Percentiles rank a stretch among this genome's conserved stretches.
phyloP scores from a whole-genome alignment of 352 stramenopile genomes.

The Phytopythium cucurbitacearum region DNA sequence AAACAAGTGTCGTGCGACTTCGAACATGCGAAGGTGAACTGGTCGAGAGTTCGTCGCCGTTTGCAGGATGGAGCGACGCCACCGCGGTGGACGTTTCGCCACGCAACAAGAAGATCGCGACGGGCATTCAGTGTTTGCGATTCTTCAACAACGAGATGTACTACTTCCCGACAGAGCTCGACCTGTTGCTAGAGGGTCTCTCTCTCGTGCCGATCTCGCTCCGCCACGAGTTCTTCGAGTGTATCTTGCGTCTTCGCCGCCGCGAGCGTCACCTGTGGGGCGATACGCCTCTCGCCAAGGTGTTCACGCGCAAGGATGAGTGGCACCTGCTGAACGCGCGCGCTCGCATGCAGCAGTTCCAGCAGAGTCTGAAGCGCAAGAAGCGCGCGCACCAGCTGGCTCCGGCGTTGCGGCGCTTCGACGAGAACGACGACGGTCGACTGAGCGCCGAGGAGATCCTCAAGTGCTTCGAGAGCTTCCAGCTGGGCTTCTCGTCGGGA shows the following conservation, averaged over 20 bases:
- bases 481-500: conserved; percentile 74
- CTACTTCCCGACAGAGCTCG: conserved; percentile 93
- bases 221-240: conserved; percentile 85
- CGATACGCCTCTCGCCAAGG: conserved; percentile 94
- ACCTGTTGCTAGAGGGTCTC: conserved; percentile 85
- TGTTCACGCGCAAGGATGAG: conserved; percentile 97
- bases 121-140: conserved; percentile 87
- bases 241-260: conserved; percentile 86
- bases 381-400: conserved; percentile 46
- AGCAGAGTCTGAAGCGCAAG: conserved; percentile 67
- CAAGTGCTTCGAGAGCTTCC: conserved; percentile 85
- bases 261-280: conserved; percentile 94
- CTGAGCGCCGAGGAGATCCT: conserved; percentile 69
- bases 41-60: conserved; percentile 77
- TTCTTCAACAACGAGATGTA: conserved; percentile 99
- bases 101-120: conserved; percentile 30
- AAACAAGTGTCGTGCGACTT: conserved; percentile 61
- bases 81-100: background rate
- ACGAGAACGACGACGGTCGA: conserved; percentile 60
- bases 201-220: conserved; percentile 48
- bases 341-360: conserved; percentile 82
- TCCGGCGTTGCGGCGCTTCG: conserved; percentile 57
- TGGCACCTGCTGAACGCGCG: conserved; percentile 90
- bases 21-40: conserved; percentile 79
- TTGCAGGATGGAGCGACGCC: conserved; percentile 37